Evolutionary conservation across 495 filamentous ascomycete species (phyloP), one percentile per base, ranked within the genome.

Genomic region (Xylaria telfairii): DNA sequence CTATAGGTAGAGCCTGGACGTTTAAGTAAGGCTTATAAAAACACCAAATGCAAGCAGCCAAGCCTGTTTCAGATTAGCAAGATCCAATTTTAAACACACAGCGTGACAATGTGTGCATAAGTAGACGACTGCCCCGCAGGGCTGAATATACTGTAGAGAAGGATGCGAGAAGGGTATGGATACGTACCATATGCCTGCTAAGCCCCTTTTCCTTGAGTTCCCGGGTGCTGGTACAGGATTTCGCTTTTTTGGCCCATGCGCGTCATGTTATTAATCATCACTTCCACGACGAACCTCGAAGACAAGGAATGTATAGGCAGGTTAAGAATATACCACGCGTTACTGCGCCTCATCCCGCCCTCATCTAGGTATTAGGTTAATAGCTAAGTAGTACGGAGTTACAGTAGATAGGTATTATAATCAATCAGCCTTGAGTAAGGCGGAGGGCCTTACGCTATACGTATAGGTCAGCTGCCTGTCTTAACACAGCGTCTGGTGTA

Each of bases 21-120:
- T 32, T 41, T 61, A 42, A 28, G 5, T n/a, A n/a, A n/a, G n/a
- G 39, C 60, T 46, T 24, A n/a, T 65, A 19, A 41, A 15, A 34
- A 7, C 46, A 32, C 21, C 6, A 26, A 51, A 26, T 3, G 28
- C 47, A 32, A 15, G 3, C 8, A 34, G 54, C 28, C 32, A 54
- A 54, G 21, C 64, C 64, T 41, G 46, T 66, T 66, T 39, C 13
- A 54, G 64, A 66, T 66, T 66, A 66, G 63, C 60, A 26, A 30
- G 47, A 26, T 54, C 63, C 63, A 53, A 66, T 53, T 39, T 54
- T 39, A 39, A 34, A 26, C 17, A n/a, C 7, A 54, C 10, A 28
- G 51, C 26, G 19, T 26, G 13, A 30, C 26, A 37, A n/a, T 8
- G 28, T 59, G 37, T n/a, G 56, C 56, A 37, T n/a, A 37, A 9